Base-by-base conservation (phyloP, 352 stramenopile species). In the Phytopythium aichiense region DNA sequence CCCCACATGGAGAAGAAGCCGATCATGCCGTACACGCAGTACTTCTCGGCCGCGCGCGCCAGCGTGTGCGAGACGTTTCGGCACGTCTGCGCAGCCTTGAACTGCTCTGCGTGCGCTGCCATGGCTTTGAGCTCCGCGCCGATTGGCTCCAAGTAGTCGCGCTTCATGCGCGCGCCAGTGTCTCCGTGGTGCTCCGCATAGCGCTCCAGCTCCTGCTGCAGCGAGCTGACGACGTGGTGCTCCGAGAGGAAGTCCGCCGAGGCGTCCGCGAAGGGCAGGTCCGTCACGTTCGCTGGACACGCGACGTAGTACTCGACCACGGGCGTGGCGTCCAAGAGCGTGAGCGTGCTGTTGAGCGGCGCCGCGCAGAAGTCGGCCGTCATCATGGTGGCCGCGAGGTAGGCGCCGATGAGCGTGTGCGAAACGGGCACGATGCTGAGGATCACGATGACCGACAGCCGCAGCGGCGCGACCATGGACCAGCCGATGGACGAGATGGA, bases 1-100 rank as follows among this genome's bases (percentile, higher is more conserved):
- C 89, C 76, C 85, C 85, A 94, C 81, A 94, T 88, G 16, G 82
- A 90, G 57, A 91, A 90, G 63, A 94, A 87, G 25, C 85, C 85
- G 45, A 92, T 69, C 64, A 94, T 88, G 54, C 85, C 82, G 66
- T 85, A 92, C 69, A 88, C 84, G 64, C 85, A 94, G 66, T 82
- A 91, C 46, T 76, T 72, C 38, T 71, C 68, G 30, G 82, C 66
- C 8, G 81, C 85, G 50, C 84, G 71, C 53, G 68, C 55, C 16
- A 88, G 75, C 16, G 68, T 74, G 30, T 59, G 70, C 38, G 79
- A 72, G 5, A 87, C 71, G 28, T 72, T 63, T 38, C 72, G 57
- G 50, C 85, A 94, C n/a, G 65, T 57, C 65, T 91, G 82, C 23
- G 67, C 73, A 54, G 56, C 53, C 40, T 68, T 69, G 59, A 90